phyloP scores from a whole-genome alignment of 495 filamentous ascomycete genomes.

The Sporormia fimetaria region DNA sequence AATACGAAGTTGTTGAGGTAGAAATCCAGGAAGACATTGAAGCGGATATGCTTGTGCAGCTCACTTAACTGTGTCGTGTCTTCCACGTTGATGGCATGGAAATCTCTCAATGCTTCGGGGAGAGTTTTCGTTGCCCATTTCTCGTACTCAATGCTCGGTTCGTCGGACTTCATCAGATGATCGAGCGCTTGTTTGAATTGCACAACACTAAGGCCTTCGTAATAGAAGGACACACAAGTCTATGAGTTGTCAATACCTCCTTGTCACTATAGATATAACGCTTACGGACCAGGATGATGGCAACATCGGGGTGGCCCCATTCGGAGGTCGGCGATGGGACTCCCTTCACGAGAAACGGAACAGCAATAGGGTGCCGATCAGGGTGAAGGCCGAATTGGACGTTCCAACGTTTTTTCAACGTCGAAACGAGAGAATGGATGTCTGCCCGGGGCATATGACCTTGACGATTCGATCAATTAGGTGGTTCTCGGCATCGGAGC shows the following conservation, averaged over 20 bases:
- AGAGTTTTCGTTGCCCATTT: conserved; percentile 34
- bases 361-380: conserved; percentile 36
- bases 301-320: conserved; percentile 46
- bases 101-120: conserved; percentile 35
- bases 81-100: conserved; percentile 42
- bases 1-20: conserved; percentile 47
- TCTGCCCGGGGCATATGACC: conserved; percentile 27
- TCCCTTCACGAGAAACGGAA: conserved; percentile 38
- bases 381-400: conserved; percentile 38
- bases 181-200: conserved; percentile 37
- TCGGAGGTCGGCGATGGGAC: conserved; percentile 41
- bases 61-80: conserved; percentile 37
- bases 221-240: conserved; percentile 46
- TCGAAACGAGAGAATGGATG: conserved; percentile 30
- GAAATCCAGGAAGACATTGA: conserved; percentile 36
- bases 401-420: conserved; percentile 37
- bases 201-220: conserved; percentile 33
- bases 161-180: conserved; percentile 40
- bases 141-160: conserved; percentile 41
- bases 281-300: conserved; percentile 43
- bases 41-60: conserved; percentile 34
- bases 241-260: too few species aligned
- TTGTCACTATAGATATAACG: too few species aligned
- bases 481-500: conserved; percentile 31
- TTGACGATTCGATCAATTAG: conserved; percentile 29